These are phyloP conservation scores for Rhodotorula sp. DNA, from an alignment of 1,284 basidiomycete species.

Conservation along the genomic window DNA sequence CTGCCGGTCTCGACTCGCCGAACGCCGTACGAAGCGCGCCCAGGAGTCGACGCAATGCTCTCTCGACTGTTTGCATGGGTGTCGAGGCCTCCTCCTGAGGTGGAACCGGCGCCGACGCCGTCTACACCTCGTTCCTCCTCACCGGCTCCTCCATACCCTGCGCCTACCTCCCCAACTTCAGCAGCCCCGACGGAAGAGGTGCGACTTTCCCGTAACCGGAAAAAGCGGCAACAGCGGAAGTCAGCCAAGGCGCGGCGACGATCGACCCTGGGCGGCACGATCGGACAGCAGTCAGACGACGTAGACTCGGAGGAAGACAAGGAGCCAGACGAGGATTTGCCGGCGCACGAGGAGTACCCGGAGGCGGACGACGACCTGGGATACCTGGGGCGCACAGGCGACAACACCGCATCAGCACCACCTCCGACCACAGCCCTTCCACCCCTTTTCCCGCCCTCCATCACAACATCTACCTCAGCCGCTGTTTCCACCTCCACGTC, in stretches of 20 bases:
- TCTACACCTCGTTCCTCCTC: not conserved
- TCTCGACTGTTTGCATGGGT: not conserved
- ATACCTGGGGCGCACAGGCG: conserved; percentile 5
- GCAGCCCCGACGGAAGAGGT: not conserved
- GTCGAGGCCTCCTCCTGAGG: too few species aligned
- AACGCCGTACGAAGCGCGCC: too few species aligned
- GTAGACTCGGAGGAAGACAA: not conserved
- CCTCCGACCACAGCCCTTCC: too few species aligned
- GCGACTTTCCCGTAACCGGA: conserved; percentile 1
- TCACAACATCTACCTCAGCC: too few species aligned
- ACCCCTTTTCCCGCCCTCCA: not conserved
- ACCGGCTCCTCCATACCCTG: not conserved
- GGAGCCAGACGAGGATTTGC: not conserved
- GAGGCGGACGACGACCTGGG: conserved; percentile 15
- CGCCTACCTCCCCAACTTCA: not conserved
- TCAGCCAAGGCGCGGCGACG: not conserved
- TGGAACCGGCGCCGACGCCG: not conserved
- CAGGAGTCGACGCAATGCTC: not conserved
- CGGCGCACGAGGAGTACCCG: not conserved
- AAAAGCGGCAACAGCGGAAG: conserved; percentile 12
- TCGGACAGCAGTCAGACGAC: not conserved
- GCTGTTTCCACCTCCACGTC: not conserved
- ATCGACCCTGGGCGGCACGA: not conserved
- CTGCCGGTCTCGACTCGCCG: too few species aligned
- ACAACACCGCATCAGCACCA: not conserved